Percentiles rank a stretch among this genome's conserved stretches.
Evolutionary conservation across 2,329 filamentous ascomycete species (phyloP).

Genomic region (Colletotrichum musicola): DNA sequence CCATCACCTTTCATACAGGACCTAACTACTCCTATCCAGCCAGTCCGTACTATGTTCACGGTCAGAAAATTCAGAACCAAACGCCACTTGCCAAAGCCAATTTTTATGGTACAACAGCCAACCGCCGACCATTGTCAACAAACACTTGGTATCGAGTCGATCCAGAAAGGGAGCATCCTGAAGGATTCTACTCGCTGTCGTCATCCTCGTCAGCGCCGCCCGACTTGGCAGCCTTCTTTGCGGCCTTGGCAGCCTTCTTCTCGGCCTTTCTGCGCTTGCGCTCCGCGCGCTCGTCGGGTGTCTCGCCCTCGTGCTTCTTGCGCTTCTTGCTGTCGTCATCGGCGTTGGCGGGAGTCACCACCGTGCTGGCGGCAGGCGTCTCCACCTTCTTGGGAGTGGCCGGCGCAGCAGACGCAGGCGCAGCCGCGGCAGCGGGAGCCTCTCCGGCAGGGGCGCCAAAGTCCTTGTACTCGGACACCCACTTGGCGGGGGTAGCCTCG

Average conservation of each 20-base stretch:
- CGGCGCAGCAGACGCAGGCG: slow-evolving; percentile 57
- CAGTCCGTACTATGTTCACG: slow-evolving; percentile 38
- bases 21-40: slow-evolving; percentile 40
- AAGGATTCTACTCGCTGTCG: slow-evolving; percentile 61
- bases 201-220: slow-evolving; percentile 60
- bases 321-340: slow-evolving; percentile 74
- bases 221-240: slow-evolving; percentile 65
- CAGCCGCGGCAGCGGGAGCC: slow-evolving; percentile 57
- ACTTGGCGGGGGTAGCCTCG: slow-evolving; percentile 92
- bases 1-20: slow-evolving; percentile 34
- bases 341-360: slow-evolving; percentile 57
- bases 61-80: slow-evolving; percentile 31
- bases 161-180: slow-evolving; percentile 34
- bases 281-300: slow-evolving; percentile 75
- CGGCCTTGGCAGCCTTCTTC: slow-evolving; percentile 70
- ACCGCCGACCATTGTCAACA: slow-evolving; percentile 38
- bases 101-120: slow-evolving; percentile 42
- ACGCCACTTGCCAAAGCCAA: slow-evolving; percentile 42
- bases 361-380: slow-evolving; percentile 56
- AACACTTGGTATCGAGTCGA: slow-evolving; percentile 39
- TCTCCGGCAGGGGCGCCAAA: slow-evolving; percentile 69
- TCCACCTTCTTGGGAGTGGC: slow-evolving; percentile 53
- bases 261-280: slow-evolving; percentile 71
- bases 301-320: slow-evolving; percentile 87
- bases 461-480: slow-evolving; percentile 94